Evolutionary conservation across 2,329 filamentous ascomycete species (phyloP).

Genomic region (Penicillium brevicompactum): DNA sequence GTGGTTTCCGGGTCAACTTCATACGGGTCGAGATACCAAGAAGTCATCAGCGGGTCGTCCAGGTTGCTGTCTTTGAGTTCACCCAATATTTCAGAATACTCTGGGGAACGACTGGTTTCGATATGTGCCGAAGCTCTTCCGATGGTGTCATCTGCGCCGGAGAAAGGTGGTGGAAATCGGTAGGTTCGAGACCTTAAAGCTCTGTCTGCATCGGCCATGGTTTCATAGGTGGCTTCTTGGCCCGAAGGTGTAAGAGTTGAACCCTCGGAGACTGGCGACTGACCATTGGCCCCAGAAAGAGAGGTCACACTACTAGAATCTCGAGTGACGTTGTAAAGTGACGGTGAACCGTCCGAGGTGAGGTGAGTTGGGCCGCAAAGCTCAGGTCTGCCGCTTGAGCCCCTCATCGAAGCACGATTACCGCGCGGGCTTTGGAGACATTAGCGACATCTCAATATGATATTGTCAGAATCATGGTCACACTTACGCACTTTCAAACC

Average conservation of each 20-base stretch:
- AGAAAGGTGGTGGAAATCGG: constrained; percentile 17
- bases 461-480: not conserved
- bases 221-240: constrained; percentile 28
- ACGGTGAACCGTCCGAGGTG: constrained; percentile 25
- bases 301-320: constrained; percentile 36
- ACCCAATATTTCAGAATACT: constrained; percentile 34
- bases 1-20: constrained; percentile 53
- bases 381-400: constrained; percentile 25
- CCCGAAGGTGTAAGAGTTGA: constrained; percentile 31
- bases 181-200: constrained; percentile 25
- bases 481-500: constrained; percentile 82
- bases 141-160: constrained; percentile 16
- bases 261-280: constrained; percentile 35
- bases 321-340: constrained; percentile 32
- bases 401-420: constrained; percentile 30
- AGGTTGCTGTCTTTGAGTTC: constrained; percentile 32
- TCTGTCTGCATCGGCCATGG: constrained; percentile 28
- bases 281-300: constrained; percentile 31
- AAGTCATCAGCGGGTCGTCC: constrained; percentile 34
- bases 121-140: constrained; percentile 12
- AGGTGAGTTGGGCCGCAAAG: constrained; percentile 16
- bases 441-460: constrained; percentile 9
- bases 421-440: constrained; percentile 34
- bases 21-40: constrained; percentile 58
- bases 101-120: constrained; percentile 19